Base-by-base conservation (phyloP, 257 asterid genomes). In the Salvia splendens region DNA sequence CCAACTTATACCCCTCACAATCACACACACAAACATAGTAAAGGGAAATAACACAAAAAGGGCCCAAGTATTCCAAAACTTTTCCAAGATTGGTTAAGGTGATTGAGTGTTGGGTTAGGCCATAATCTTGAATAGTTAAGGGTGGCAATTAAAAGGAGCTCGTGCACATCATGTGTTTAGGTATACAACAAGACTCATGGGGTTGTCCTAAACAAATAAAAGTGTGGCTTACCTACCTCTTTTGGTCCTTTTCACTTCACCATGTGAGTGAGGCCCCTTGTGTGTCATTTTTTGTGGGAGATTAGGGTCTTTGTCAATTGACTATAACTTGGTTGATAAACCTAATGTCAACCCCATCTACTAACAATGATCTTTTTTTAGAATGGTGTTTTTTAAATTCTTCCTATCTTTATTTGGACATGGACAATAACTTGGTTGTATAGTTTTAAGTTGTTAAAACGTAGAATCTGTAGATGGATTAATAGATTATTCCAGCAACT, bases 131-230 rank as follows among this genome's bases (percentile, higher is more conserved):
- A 79, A 77, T 66, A 67, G 74, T 53, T 70, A 71, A 75, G 79
- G 79, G 81, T 78, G 91, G 77, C 75, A 68, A 81, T 82, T 90
- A 82, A 82, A 78, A 57, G 58, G 61, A 16, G 77, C 71, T 75
- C 61, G 79, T 84, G 89, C 81, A 74, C 12, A 56, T 77, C 95
- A 86, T 86, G 95, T 90, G 95, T 81, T 80, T 84, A 83, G 97
- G 96, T 86, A 80, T 35, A 65, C 42, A 76, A 75, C 72, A 76
- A 67, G 82, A 67, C 75, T 83, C 65, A 78, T 81, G 86, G 84
- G 87, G 65, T 72, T 77, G 89, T 75, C 88, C 89, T 77, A 71
- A 81, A 80, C 70, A 32, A 61, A 24, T 68, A 61, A 51, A 51
- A 50, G 69, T 59, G 64, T 52, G 57, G 68, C 75, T 74, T 81